These are phyloP conservation scores for Ceratobasidium sp. DNA, from an alignment of 1,284 basidiomycete species.

Conservation along the genomic window DNA sequence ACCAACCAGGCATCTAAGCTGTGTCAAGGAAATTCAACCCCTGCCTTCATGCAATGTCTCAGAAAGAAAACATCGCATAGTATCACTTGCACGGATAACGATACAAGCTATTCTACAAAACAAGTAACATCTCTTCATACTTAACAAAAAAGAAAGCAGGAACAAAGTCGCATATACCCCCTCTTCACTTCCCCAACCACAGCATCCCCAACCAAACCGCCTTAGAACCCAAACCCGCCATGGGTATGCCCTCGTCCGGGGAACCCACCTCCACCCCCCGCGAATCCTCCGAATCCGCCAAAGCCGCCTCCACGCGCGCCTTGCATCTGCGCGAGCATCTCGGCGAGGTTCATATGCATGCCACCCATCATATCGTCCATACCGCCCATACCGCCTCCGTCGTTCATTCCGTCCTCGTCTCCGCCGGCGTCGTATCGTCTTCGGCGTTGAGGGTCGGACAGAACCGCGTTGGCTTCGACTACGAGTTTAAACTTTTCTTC, in stretches of 20 bases:
- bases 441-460: constrained; percentile 72
- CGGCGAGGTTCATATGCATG: constrained; percentile 57
- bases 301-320: constrained; percentile 48
- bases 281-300: constrained; percentile 45
- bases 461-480: constrained; percentile 74
- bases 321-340: constrained; percentile 66
- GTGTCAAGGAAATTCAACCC: no score
- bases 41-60: no score
- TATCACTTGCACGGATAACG: neutral
- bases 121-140: neutral
- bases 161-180: neutral
- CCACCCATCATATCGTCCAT: constrained; percentile 48
- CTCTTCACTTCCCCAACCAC: neutral
- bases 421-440: constrained; percentile 78
- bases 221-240: no score
- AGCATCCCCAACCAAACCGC: no score
- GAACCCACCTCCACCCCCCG: no score
- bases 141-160: neutral
- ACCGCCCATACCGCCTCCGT: constrained; percentile 54
- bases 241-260: no score
- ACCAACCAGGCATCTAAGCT: no score
- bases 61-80: no score
- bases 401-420: constrained; percentile 69
- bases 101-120: constrained; percentile 8
- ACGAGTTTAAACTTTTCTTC: constrained; percentile 82